Conservation (phyloP, 805 yeast species). For the Candida tibetensis region DNA sequence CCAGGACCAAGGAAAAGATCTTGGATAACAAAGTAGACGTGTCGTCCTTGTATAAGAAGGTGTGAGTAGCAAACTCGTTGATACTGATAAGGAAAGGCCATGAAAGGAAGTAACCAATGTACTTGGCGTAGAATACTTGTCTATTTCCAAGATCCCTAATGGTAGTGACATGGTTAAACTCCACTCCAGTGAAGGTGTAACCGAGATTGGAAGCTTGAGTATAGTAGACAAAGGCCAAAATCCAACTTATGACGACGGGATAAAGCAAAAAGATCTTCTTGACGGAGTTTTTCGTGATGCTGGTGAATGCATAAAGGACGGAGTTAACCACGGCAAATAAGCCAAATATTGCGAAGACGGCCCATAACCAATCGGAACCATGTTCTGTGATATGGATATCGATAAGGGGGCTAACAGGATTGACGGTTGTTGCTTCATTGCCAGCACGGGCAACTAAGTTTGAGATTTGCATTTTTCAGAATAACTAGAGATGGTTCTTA, state of each 20-base stretch:
- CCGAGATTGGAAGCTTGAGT: conserved; percentile 60
- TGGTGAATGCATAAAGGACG: conserved; percentile 22
- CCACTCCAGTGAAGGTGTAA: conserved; percentile 45
- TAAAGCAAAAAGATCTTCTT: conserved; percentile 35
- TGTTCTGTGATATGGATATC: conserved; percentile 53
- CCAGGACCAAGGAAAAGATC: conserved; percentile 31
- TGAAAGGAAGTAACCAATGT: conserved; percentile 55
- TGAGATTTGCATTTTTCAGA: not conserved
- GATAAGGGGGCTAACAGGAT: conserved; percentile 36
- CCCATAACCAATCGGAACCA: conserved; percentile 71
- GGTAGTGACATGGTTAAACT: conserved; percentile 48
- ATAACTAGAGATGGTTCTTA: too few species aligned
- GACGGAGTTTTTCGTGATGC: conserved; percentile 18
- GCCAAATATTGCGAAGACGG: conserved; percentile 51
- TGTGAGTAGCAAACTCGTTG: conserved; percentile 26
- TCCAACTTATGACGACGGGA: conserved; percentile 42
- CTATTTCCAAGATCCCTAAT: conserved; percentile 31
- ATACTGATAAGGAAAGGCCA: conserved; percentile 45
- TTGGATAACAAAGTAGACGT: conserved; percentile 24
- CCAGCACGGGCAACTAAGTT: not conserved
- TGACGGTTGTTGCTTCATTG: conserved; percentile 42
- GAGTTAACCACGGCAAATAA: conserved; percentile 31
- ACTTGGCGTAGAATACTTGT: conserved; percentile 56
- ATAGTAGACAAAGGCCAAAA: conserved; percentile 49
- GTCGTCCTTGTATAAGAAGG: conserved; percentile 32